Evolutionary conservation across 441 rosid genomes (phyloP).

Genomic region (Pelargonium citronellum): DNA sequence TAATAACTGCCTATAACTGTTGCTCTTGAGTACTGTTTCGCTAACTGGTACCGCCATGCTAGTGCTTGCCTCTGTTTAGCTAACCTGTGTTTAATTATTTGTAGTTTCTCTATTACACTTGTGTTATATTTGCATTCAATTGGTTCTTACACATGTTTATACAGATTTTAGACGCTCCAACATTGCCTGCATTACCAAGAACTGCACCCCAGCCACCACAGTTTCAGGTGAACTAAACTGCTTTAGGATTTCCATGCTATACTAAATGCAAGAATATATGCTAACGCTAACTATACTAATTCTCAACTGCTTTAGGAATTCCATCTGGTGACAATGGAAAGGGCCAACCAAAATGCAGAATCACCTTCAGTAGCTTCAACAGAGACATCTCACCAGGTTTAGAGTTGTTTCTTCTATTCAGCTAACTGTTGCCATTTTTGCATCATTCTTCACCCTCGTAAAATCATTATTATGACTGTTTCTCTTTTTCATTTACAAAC

Average conservation of each 20-base stretch:
- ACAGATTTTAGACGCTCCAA: conserved; percentile 74
- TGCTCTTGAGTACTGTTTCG: no score
- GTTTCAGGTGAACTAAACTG: conserved; percentile 53
- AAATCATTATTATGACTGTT: conserved; percentile 8
- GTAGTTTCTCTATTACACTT: conserved; percentile 6
- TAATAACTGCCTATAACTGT: no score
- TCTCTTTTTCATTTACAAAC: conserved; percentile 15
- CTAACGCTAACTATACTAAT: not conserved
- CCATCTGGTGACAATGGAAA: conserved; percentile 69
- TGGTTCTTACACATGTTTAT: conserved; percentile 15
- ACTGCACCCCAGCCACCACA: conserved; percentile 70
- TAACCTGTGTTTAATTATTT: no score
- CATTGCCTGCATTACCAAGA: conserved; percentile 54
- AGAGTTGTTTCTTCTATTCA: no score
- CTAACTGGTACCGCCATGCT: no score
- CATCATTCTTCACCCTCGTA: no score
- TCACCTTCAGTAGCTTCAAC: conserved; percentile 74
- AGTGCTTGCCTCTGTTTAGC: no score
- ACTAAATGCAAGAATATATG: not conserved
- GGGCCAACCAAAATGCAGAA: conserved; percentile 74
- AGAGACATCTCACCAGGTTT: conserved; percentile 67
- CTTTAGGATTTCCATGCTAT: no score
- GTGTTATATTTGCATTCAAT: not conserved
- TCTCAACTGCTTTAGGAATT: conserved; percentile 56
- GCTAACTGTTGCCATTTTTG: no score